phyloP scores from a whole-genome alignment of 2,329 filamentous ascomycete species.

The Trichoderma pleuroti region DNA sequence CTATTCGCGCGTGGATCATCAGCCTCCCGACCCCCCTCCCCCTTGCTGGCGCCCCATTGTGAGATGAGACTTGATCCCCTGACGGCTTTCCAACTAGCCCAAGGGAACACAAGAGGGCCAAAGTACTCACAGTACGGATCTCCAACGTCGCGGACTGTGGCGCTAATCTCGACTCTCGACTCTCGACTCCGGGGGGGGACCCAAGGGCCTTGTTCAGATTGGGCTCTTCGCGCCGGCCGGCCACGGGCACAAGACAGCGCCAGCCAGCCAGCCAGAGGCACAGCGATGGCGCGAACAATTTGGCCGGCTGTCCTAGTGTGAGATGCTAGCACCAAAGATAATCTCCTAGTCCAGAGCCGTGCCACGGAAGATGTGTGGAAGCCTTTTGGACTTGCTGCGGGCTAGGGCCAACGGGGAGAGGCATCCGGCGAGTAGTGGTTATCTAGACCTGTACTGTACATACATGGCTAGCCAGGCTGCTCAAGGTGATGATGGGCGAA shows the following conservation, averaged over 20 bases:
- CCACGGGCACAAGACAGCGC: neutral
- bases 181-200: too few species aligned
- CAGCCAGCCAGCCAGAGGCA: neutral
- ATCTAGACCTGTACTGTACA: neutral
- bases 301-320: neutral
- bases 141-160: neutral
- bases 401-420: conserved; percentile 8
- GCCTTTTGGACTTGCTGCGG: neutral
- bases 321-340: neutral
- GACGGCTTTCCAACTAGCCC: neutral
- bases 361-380: conserved; percentile 3
- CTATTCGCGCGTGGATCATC: neutral
- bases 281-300: conserved; percentile 3
- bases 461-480: neutral
- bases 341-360: neutral
- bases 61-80: conserved; percentile 9
- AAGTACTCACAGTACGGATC: conserved; percentile 14
- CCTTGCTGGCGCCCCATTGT: neutral
- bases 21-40: conserved; percentile 1
- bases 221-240: neutral
- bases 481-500: neutral
- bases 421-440: neutral
- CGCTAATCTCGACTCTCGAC: neutral
- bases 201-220: neutral
- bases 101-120: neutral